Evolutionary conservation across 371 early-diverging fungal genomes (phyloP).

Genomic region (Circinella umbellata): DNA sequence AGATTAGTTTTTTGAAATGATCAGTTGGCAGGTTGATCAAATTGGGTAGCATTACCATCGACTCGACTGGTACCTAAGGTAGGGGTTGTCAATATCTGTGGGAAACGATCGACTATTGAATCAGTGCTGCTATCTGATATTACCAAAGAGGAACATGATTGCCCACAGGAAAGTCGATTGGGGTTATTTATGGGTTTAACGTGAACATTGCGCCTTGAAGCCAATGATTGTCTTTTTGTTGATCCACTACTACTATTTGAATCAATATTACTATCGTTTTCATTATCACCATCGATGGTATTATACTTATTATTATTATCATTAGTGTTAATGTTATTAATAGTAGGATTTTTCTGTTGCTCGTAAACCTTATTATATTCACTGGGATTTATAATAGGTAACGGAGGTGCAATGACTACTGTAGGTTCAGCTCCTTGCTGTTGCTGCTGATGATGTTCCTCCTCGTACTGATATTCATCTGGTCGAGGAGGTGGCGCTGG

Average conservation of each 20-base stretch:
- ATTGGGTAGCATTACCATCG: not conserved
- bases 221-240: slow-evolving; percentile 14
- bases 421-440: not conserved
- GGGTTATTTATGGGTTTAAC: not conserved
- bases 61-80: not conserved
- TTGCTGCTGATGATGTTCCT: slow-evolving; percentile 23
- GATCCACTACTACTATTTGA: not conserved
- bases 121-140: slow-evolving; percentile 8
- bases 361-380: slow-evolving; percentile 36
- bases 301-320: not conserved
- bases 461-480: not conserved
- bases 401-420: slow-evolving; percentile 18
- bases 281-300: not conserved
- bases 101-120: slow-evolving; percentile 11
- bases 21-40: not conserved
- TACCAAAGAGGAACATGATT: slow-evolving; percentile 14
- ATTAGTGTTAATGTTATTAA: not conserved
- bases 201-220: slow-evolving; percentile 11
- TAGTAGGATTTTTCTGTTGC: not conserved
- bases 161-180: slow-evolving; percentile 13
- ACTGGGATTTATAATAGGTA: slow-evolving; percentile 43
- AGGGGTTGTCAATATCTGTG: slow-evolving; percentile 15
- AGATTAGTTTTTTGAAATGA: not conserved
- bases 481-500: slow-evolving; percentile 8
- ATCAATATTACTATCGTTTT: slow-evolving; percentile 1